phyloP scores from a whole-genome alignment of 108 stramenopile species.

The Fistulifera pelliculosa region DNA sequence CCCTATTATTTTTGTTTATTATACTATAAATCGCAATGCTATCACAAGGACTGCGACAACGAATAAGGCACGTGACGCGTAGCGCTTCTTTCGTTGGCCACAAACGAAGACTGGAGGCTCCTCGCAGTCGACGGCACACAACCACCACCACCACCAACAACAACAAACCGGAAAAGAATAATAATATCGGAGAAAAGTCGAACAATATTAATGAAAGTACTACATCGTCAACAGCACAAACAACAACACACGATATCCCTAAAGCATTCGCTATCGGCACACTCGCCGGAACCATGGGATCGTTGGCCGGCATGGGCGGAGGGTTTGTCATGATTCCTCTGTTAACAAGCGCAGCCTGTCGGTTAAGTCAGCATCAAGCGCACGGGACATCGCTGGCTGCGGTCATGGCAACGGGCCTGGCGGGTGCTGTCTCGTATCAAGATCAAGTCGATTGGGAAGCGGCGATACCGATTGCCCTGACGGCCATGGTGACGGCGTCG shows the following conservation, averaged over 20 bases:
- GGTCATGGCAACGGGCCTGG: slow-evolving; percentile 79
- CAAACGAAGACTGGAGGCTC: too few species aligned
- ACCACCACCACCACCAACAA: too few species aligned
- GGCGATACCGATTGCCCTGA: slow-evolving; percentile 56
- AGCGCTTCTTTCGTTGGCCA: too few species aligned
- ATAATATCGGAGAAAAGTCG: too few species aligned
- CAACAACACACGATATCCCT: slow-evolving; percentile 5
- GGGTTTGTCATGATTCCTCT: slow-evolving; percentile 85
- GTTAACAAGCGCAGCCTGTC: slow-evolving; percentile 47
- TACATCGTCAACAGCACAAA: too few species aligned
- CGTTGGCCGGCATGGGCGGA: slow-evolving; percentile 87
- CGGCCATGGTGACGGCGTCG: slow-evolving; percentile 72
- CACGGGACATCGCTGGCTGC: slow-evolving; percentile 88
- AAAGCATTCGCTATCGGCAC: slow-evolving; percentile 61
- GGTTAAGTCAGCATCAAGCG: slow-evolving; percentile 82
- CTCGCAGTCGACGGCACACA: too few species aligned
- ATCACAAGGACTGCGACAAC: too few species aligned
- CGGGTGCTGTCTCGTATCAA: slow-evolving; percentile 75
- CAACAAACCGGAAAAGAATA: too few species aligned
- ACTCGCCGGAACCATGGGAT: slow-evolving; percentile 68
- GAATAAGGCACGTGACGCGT: too few species aligned
- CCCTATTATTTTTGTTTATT: too few species aligned
- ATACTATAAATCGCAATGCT: too few species aligned
- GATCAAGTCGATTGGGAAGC: slow-evolving; percentile 66
- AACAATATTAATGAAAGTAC: too few species aligned